Percentiles rank a stretch among this genome's conserved stretches.
Evolutionary conservation across 2,329 filamentous ascomycete species (phyloP).

Genomic region (Aspergillus sp.): DNA sequence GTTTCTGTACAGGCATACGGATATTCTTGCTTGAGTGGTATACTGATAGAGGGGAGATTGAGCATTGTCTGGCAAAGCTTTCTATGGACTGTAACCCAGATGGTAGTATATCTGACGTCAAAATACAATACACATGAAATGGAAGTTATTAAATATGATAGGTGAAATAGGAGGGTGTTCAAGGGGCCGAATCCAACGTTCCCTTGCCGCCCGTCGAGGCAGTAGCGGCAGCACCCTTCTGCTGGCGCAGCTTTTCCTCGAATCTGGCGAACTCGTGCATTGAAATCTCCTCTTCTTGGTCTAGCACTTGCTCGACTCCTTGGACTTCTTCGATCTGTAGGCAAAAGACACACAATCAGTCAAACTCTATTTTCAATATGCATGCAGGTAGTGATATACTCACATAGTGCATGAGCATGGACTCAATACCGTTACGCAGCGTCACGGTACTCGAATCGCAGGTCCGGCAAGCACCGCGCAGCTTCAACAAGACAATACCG

Average conservation of each 20-base stretch:
- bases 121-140: constrained; percentile 4
- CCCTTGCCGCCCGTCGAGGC: constrained; percentile 54
- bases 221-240: constrained; percentile 56
- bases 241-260: constrained; percentile 75
- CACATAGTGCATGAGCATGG: constrained; percentile 96
- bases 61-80: too few relatives aligned
- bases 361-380: background rate
- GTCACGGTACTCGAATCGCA: constrained; percentile 98
- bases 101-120: background rate
- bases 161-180: too few relatives aligned
- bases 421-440: constrained; percentile 95
- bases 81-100: background rate
- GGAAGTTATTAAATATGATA: background rate
- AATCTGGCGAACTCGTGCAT: constrained; percentile 89
- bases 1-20: too few relatives aligned
- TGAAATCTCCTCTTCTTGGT: constrained; percentile 87
- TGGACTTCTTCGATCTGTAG: constrained; percentile 89
- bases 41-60: too few relatives aligned
- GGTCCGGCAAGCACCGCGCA: constrained; percentile 89
- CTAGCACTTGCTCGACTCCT: constrained; percentile 85
- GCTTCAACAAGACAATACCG: constrained; percentile 80
- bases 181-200: constrained; percentile 54
- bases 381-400: constrained; percentile 43
- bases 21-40: too few relatives aligned
- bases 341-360: constrained; percentile 9